Conservation (phyloP, 2,329 filamentous ascomycete species). For the Pseudomassariella vexata region DNA sequence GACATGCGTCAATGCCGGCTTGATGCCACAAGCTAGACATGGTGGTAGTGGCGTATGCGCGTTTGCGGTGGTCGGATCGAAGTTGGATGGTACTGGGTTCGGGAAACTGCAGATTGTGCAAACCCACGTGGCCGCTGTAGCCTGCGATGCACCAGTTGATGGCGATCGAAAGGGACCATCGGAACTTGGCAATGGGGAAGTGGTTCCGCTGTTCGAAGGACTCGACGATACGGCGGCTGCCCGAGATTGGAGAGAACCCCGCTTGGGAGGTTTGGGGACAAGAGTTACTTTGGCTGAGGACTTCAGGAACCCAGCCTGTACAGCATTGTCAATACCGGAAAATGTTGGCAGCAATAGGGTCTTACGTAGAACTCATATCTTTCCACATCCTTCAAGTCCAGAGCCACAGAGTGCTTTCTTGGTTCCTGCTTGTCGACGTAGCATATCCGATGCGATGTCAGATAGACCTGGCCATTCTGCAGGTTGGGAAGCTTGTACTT, state of each 20-base stretch:
- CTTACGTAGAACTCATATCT: constrained; percentile 81
- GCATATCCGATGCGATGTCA: constrained; percentile 92
- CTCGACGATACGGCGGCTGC: constrained; percentile 40
- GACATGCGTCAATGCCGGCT: constrained; percentile 75
- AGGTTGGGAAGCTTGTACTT: constrained; percentile 94
- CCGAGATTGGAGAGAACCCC: constrained; percentile 51
- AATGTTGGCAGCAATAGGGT: constrained; percentile 6
- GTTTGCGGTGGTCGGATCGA: constrained; percentile 77
- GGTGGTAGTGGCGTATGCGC: constrained; percentile 76
- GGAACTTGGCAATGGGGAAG: constrained; percentile 21
- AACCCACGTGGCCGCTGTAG: constrained; percentile 76
- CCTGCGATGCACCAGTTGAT: constrained; percentile 38
- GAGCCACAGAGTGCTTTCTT: constrained; percentile 73
- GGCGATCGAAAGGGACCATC: constrained; percentile 32
- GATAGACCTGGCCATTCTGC: constrained; percentile 91
- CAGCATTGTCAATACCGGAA: constrained; percentile 15
- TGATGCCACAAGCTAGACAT: constrained; percentile 90
- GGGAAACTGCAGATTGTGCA: constrained; percentile 95
- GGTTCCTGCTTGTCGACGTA: constrained; percentile 90
- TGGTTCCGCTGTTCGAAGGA: constrained; percentile 38
- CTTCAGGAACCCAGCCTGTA: constrained; percentile 81
- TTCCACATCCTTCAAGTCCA: constrained; percentile 89
- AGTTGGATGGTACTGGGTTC: constrained; percentile 88
- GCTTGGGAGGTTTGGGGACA: constrained; percentile 72
- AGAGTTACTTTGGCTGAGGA: constrained; percentile 92